Conservation (phyloP, 495 filamentous ascomycete species). For the Penicillium argentinense region DNA sequence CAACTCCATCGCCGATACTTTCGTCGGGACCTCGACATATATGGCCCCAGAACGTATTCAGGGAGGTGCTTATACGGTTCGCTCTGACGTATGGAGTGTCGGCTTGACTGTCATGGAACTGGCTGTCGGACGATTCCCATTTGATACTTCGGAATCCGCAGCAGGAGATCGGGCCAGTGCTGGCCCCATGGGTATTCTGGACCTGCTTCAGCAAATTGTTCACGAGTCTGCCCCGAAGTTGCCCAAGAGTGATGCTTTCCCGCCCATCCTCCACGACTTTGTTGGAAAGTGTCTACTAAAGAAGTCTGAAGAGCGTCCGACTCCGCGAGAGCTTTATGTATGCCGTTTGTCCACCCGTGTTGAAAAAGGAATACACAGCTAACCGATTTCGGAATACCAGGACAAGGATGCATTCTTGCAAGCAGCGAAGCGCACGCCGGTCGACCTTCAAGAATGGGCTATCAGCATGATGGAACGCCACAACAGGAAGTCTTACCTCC, state of each 20-base stretch:
- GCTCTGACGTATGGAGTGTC: slow-evolving; percentile 98
- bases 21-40: slow-evolving; percentile 97
- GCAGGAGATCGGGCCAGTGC: slow-evolving; percentile 66
- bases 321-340: slow-evolving; percentile 79
- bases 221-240: slow-evolving; percentile 91
- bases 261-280: slow-evolving; percentile 90
- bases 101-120: slow-evolving; percentile 95
- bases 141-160: slow-evolving; percentile 73
- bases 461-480: slow-evolving; percentile 85
- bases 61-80: slow-evolving; percentile 93
- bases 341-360: too few relatives aligned
- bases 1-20: slow-evolving; percentile 96
- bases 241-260: slow-evolving; percentile 96
- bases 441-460: slow-evolving; percentile 87
- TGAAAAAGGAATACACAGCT: not conserved
- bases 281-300: slow-evolving; percentile 94
- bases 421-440: slow-evolving; percentile 89
- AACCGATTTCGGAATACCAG: slow-evolving; percentile 40
- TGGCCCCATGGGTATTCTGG: slow-evolving; percentile 89
- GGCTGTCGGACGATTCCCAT: slow-evolving; percentile 94
- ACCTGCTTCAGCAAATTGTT: slow-evolving; percentile 95
- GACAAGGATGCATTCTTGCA: slow-evolving; percentile 91
- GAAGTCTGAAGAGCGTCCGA: slow-evolving; percentile 80
- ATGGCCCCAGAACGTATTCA: slow-evolving; percentile 99
- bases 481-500: slow-evolving; percentile 89